A percentile compares a stretch with the other conserved stretches of the same genome.
phyloP scores from a whole-genome alignment of 2,329 filamentous ascomycete species.

The Xenoacremonium recifei region DNA sequence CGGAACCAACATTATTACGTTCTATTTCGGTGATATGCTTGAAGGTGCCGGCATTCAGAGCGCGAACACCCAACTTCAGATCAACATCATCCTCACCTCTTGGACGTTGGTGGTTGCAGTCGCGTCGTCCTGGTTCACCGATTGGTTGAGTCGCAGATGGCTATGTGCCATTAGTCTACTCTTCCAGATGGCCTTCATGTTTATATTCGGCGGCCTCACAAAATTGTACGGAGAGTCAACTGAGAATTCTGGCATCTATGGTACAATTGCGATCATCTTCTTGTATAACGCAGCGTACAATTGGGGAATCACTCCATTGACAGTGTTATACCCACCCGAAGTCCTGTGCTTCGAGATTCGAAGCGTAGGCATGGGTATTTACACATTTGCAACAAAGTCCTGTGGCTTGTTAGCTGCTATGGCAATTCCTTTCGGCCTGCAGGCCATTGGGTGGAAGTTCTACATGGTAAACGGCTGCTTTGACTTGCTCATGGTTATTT shows the following conservation, averaged over 20 bases:
- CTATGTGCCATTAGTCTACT: slow-evolving; percentile 4
- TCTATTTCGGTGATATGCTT: no score
- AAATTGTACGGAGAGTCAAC: slow-evolving; percentile 21
- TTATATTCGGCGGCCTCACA: slow-evolving; percentile 8
- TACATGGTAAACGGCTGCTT: slow-evolving; percentile 25
- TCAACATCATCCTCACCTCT: no score
- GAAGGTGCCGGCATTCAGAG: no score
- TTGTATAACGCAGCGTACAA: slow-evolving; percentile 49
- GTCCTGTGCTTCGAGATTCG: slow-evolving; percentile 48
- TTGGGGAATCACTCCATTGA: slow-evolving; percentile 27
- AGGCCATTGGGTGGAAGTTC: slow-evolving; percentile 20
- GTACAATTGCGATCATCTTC: slow-evolving; percentile 46
- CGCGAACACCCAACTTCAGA: no score
- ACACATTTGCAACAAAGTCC: slow-evolving; percentile 13
- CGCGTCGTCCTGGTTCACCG: slow-evolving; percentile 8
- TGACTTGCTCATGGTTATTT: neutral
- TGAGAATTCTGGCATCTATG: slow-evolving; percentile 30
- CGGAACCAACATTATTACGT: no score
- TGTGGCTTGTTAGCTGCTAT: slow-evolving; percentile 13
- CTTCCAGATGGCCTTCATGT: slow-evolving; percentile 4
- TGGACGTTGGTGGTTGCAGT: slow-evolving; percentile 18
- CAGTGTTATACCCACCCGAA: slow-evolving; percentile 45
- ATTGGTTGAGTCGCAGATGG: slow-evolving; percentile 12
- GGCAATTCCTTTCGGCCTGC: slow-evolving; percentile 13
- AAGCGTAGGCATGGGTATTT: slow-evolving; percentile 29